Evolutionary conservation across 192 early-diverging fungal species (phyloP), one percentile per base, ranked within the genome.

Genomic region (Coemansia sp.): DNA sequence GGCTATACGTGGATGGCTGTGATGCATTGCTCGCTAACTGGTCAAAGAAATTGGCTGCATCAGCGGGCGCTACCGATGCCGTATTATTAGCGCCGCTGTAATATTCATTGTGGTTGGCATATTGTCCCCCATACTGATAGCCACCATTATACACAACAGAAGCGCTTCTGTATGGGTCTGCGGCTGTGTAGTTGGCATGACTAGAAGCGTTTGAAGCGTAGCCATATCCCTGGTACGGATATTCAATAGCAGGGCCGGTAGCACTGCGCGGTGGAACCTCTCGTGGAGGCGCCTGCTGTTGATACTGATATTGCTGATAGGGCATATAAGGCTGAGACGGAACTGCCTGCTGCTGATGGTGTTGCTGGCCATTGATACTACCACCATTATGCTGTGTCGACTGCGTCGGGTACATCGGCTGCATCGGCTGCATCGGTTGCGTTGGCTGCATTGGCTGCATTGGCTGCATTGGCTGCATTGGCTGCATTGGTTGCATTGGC

Each of bases 251-350:
- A n/a, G 77, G 77, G 0, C 77, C 77, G 17, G 77, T 80, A 6
- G 77, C 72, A 20, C 72, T 74, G 33, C 77, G 77, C 42, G 77
- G 77, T 5, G 77, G 77, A n/a, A 74, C 55, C 33, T 71, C 72
- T 3, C 48, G 65, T 34, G 36, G 60, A 48, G 63, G 55, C 31
- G 48, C 18, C 51, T 56, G 63, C 4, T 28, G 12, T 25, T 65
- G 51, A 30, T 22, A 50, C 62, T 63, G 62, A 63, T 11, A 8
- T 10, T 56, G 59, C 33, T 64, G 61, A 18, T 59, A 58, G 36
- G 28, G 50, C 51, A 52, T 52, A 18, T 52, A 52, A 7, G 31
- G 62, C 32, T 68, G 66, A 7, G 52, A 14, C n/a, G 58, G 62
- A 25, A 31, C 50, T 8, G 48, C 14, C 7, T 64, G 69, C 49